Evolutionary conservation across 768 basidiomycete genomes (phyloP).

Genomic region (Boletus subcaerulescens): DNA sequence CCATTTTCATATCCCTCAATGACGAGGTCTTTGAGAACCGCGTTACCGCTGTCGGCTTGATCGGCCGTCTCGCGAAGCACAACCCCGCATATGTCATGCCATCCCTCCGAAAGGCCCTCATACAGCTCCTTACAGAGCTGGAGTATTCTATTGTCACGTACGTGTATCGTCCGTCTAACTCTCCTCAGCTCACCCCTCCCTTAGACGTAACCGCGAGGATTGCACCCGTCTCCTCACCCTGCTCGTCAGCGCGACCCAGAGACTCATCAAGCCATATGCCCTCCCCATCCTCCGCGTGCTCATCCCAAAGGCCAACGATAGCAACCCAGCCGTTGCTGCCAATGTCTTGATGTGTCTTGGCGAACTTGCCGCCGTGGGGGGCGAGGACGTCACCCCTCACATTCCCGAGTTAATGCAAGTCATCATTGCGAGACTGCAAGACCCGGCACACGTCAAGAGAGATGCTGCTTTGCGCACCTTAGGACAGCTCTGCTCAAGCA

Average conservation of each 20-base stretch:
- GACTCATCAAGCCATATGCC: slow-evolving; percentile 93
- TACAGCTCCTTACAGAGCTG: slow-evolving; percentile 93
- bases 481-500: slow-evolving; percentile 93
- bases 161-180: slow-evolving; percentile 35
- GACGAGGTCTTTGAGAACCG: slow-evolving; percentile 96
- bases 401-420: slow-evolving; percentile 88
- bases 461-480: slow-evolving; percentile 93
- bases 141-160: slow-evolving; percentile 90
- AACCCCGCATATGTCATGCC: slow-evolving; percentile 99
- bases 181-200: background rate
- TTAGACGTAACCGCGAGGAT: slow-evolving; percentile 84
- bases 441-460: slow-evolving; percentile 83
- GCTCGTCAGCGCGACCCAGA: slow-evolving; percentile 87
- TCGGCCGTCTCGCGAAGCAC: slow-evolving; percentile 89
- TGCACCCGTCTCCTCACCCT: slow-evolving; percentile 87
- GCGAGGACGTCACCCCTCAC: slow-evolving; percentile 82
- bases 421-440: slow-evolving; percentile 85
- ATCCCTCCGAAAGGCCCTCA: slow-evolving; percentile 89
- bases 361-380: slow-evolving; percentile 88
- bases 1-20: slow-evolving; percentile 94
- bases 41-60: slow-evolving; percentile 83
- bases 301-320: slow-evolving; percentile 83
- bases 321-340: slow-evolving; percentile 84
- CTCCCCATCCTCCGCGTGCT: slow-evolving; percentile 92
- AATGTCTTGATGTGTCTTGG: slow-evolving; percentile 93